These are phyloP conservation scores for Eremomyces bilateralis DNA, from an alignment of 495 filamentous ascomycete genomes.

Conservation along the genomic window DNA sequence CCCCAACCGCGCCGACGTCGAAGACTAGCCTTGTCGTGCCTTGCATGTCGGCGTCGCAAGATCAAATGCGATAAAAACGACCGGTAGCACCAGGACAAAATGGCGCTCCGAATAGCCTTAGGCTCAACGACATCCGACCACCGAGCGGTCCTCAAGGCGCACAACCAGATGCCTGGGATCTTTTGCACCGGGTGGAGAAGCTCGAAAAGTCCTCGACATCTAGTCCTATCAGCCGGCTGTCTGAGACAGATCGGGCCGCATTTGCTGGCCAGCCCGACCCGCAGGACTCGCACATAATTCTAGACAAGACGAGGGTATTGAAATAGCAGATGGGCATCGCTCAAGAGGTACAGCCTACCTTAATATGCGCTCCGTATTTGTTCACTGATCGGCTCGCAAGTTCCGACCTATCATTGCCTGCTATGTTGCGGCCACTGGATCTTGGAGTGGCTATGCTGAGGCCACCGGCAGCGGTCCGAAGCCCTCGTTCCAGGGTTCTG, in stretches of 20 bases:
- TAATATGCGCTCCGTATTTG: neutral
- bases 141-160: neutral
- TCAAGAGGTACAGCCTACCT: conserved; percentile 17
- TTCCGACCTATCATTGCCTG: neutral
- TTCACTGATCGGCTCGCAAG: neutral
- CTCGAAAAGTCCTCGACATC: neutral
- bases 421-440: neutral
- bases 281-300: conserved; percentile 9
- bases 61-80: conserved; percentile 31
- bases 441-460: no score
- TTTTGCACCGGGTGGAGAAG: neutral
- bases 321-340: conserved; percentile 22
- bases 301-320: conserved; percentile 20
- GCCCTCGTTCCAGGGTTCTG: neutral
- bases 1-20: conserved; percentile 1
- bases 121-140: neutral
- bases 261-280: conserved; percentile 1
- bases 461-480: neutral
- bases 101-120: neutral
- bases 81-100: conserved; percentile 17
- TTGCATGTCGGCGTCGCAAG: conserved; percentile 28
- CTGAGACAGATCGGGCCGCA: neutral
- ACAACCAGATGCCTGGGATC: neutral
- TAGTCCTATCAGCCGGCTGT: neutral
- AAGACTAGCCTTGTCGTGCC: conserved; percentile 1